Evolutionary conservation across 306 rosid species (phyloP), one percentile per base, ranked within the genome.

Genomic region (Cucurbita ficifolia): DNA sequence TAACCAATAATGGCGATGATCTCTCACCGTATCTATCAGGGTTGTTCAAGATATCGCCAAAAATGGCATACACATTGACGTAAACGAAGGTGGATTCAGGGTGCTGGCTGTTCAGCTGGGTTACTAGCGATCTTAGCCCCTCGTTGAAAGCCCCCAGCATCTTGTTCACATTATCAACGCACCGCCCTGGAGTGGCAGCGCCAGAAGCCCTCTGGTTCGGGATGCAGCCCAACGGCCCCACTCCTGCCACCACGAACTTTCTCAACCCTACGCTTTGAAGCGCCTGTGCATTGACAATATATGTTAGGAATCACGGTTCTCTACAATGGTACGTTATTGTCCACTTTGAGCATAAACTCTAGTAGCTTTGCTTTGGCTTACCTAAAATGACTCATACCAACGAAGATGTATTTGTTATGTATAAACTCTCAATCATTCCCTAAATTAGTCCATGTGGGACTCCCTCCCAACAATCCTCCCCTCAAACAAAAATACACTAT

Each of bases 171-270:
- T 5, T 8, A 51, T 90, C 97, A 19, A 56, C 75, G 24, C 98
- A 93, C 78, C 96, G 79, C 39, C 87, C 96, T 0, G 50, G 60
- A 14, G 68, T 85, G 19, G 92, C 88, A 5, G 5, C 18, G 14
- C 81, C 80, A 0, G 14, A 38, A 1, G 92, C 96, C 73, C 96
- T 76, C 51, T 83, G 84, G 82, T 72, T 84, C 1, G 98, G 98
- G 18, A 85, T 90, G 85, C 98, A 93, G 9, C 98, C 98, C 19
- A 90, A 62, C 16, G 98, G 96, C 35, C 89, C 96, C 10, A 88
- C 49, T 64, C 97, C 97, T 13, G 82, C 83, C 12, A 90, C 0
- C 73, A 87, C 59, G 49, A 93, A 79, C 90, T 88, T 92, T 63
- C 83, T 85, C 33, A 92, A 50, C 50, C 98, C 98, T 2, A 84